Percentiles rank a stretch among this genome's conserved stretches.
phyloP scores from a whole-genome alignment of 1,284 basidiomycete genomes.

The Sanghuangporus sanghuang region DNA sequence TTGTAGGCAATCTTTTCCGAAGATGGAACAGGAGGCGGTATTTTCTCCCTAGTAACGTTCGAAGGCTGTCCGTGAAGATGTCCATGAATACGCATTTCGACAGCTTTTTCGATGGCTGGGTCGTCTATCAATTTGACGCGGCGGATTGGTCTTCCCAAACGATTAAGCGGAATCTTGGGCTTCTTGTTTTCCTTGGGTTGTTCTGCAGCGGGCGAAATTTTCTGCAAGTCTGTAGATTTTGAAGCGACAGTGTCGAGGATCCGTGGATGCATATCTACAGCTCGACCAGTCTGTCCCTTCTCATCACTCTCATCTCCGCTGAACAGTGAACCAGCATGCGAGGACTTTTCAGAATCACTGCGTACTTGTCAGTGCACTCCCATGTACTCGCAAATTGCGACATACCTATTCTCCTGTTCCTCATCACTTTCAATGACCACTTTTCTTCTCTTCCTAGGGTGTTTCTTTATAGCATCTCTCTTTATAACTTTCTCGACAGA shows the following conservation, averaged over 20 bases:
- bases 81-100: not conserved
- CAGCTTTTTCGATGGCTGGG: not conserved
- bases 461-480: not conserved
- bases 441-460: not conserved
- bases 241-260: not conserved
- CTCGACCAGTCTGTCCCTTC: not conserved
- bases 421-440: constrained; percentile 3
- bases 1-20: not conserved
- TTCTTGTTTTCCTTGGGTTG: not conserved
- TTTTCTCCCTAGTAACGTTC: not conserved
- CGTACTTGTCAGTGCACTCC: not conserved
- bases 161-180: not conserved
- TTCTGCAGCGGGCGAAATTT: not conserved
- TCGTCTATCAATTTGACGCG: constrained; percentile 9
- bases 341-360: not conserved
- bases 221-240: not conserved
- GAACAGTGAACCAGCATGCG: constrained; percentile 14
- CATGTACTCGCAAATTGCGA: not conserved
- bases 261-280: not conserved
- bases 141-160: not conserved
- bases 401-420: not conserved
- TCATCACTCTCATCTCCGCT: constrained; percentile 7
- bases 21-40: not conserved
- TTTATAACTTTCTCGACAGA: not conserved
- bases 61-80: not conserved